Evolutionary conservation across 202 grass and related monocot genomes (phyloP), one percentile per base, ranked within the genome.

Genomic region (Eragrostis tef): DNA sequence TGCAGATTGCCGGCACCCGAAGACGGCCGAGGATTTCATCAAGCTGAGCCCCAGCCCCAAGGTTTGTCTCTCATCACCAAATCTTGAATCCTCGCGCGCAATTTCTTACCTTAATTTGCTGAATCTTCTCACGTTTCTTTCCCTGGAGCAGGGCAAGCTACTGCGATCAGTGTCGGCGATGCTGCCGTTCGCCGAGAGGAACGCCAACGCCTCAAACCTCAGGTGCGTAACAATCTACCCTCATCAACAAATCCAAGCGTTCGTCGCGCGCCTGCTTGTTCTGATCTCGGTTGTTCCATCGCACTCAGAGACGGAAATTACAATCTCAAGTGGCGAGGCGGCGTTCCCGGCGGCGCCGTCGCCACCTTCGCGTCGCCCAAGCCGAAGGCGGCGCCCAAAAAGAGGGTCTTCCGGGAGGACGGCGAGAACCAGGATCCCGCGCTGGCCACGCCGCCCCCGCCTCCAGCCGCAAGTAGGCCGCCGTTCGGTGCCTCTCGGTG

Each of bases 391-490:
- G 84, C 79, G 48, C 71, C 93, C 61, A 86, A 85, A 67, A 99
- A 89, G 70, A 82, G 80, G 36, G 21, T 27, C 1, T 81, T 83
- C 70, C 84, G 74, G 76, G 87, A 93, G 47, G 87, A 96, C 79
- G 64, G 72, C 66, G 97, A 99, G 89, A 99, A 99, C 85, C 91
- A 92, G 81, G 87, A 96, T 58, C 97, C 97, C 21, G 86, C 92
- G 51, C 74, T 89, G 66, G 63, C 78, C 68, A 93, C 78, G 59
- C 86, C 90, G 14, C 90, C 86, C 6, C 84, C 83, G 6, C 25
- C 85, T 0, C 58, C 84, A n/a, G 7, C 58, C 10, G 58, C 51
- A 19, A 34, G 48, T 22, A 87, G 70, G 75, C 88, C 84, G 7
- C 87, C 89, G 4, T 85, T 94, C 25, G 89, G 87, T 15, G 78